Conservation (phyloP, 2,329 filamentous ascomycete genomes). For the Neonectria magnoliae region DNA sequence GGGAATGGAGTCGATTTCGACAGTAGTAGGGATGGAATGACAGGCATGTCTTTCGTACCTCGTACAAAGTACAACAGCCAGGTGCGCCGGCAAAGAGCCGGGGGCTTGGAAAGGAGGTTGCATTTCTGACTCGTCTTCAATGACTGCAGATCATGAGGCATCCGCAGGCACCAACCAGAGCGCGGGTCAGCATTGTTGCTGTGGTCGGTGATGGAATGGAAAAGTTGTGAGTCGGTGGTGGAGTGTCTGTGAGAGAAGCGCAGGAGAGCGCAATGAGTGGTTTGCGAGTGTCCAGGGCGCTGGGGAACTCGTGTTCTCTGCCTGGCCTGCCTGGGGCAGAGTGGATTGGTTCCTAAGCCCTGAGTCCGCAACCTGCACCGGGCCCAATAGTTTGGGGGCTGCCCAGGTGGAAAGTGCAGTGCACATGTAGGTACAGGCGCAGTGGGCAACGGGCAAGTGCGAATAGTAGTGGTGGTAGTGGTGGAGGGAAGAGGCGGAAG, state of each 20-base stretch:
- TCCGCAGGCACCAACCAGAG: slow-evolving; percentile 24
- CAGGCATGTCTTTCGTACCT: background rate
- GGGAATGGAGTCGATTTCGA: slow-evolving; percentile 7
- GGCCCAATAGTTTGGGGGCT: slow-evolving; percentile 7
- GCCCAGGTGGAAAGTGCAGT: slow-evolving; percentile 6
- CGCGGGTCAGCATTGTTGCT: slow-evolving; percentile 9
- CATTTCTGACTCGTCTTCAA: slow-evolving; percentile 20
- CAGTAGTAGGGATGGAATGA: background rate
- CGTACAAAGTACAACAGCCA: background rate
- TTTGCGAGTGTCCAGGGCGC: slow-evolving; percentile 1
- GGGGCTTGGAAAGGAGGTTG: slow-evolving; percentile 9
- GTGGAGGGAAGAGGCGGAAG: slow-evolving; percentile 6
- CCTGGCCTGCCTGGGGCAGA: slow-evolving; percentile 38
- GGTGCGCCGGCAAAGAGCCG: slow-evolving; percentile 1
- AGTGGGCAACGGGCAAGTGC: background rate
- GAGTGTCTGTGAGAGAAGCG: slow-evolving; percentile 12
- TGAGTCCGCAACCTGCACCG: slow-evolving; percentile 1
- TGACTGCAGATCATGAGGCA: slow-evolving; percentile 25
- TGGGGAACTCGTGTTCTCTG: slow-evolving; percentile 32
- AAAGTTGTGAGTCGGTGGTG: slow-evolving; percentile 16
- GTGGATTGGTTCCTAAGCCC: slow-evolving; percentile 30
- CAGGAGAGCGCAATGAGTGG: slow-evolving; percentile 12
- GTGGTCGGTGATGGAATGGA: slow-evolving; percentile 7
- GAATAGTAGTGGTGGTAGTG: background rate
- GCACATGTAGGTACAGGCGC: background rate